Conservation (phyloP, 257 asterid species). For the Solanum neorickii region DNA sequence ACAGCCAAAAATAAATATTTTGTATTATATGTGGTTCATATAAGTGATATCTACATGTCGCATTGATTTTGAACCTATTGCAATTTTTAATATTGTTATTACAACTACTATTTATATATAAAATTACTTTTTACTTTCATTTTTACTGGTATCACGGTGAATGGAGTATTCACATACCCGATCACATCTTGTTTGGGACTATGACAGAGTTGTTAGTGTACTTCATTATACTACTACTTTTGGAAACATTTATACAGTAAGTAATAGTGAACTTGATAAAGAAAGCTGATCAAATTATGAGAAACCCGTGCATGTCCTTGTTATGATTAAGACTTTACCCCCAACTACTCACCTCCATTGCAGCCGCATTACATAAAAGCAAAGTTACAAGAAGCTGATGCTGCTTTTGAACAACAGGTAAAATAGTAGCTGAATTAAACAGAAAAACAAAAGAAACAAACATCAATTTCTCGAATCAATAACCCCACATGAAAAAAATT, state of each 20-base stretch:
- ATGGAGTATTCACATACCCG: neutral
- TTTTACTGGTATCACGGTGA: neutral
- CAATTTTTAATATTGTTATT: neutral
- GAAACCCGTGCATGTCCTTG: neutral
- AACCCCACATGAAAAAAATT: neutral
- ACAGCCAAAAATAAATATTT: neutral
- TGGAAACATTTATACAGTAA: neutral
- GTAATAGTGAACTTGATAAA: neutral
- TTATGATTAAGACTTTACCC: neutral
- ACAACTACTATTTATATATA: neutral
- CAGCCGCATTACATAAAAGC: slow-evolving; percentile 83
- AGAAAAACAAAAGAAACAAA: neutral
- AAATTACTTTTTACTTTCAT: neutral
- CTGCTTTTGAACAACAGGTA: slow-evolving; percentile 95
- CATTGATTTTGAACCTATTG: neutral
- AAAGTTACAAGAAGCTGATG: slow-evolving; percentile 97
- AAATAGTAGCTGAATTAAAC: slow-evolving; percentile 45
- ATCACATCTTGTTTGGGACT: neutral
- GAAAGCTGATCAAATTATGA: neutral
- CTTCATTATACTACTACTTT: neutral
- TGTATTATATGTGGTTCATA: neutral
- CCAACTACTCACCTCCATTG: slow-evolving; percentile 73
- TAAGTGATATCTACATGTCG: neutral
- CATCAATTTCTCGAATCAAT: neutral
- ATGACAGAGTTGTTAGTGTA: neutral